A percentile compares a stretch with the other conserved stretches of the same genome.
These are phyloP conservation scores for Emericellopsis cladophorae DNA, from an alignment of 2,329 filamentous ascomycete species.

Conservation along the genomic window DNA sequence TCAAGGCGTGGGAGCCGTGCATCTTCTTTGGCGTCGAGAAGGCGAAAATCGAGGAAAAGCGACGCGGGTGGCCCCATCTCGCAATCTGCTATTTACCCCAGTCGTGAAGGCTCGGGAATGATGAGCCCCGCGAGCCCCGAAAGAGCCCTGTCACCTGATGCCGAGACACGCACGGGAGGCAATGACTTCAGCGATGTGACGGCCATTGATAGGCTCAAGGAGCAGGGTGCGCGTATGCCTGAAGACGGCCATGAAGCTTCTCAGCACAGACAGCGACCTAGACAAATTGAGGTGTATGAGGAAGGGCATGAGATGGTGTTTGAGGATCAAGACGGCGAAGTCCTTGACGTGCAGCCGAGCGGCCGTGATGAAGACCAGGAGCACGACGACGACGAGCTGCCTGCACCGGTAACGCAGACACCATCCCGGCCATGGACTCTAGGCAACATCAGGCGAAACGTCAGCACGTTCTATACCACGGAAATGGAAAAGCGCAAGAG, in stretches of 20 bases:
- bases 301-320: slow-evolving; percentile 71
- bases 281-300: slow-evolving; percentile 56
- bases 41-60: slow-evolving; percentile 54
- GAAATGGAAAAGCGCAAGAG: slow-evolving; percentile 50
- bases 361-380: slow-evolving; percentile 2
- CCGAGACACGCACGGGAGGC: not conserved
- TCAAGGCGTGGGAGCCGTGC: slow-evolving; percentile 42
- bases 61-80: slow-evolving; percentile 81
- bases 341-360: slow-evolving; percentile 48
- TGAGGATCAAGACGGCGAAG: slow-evolving; percentile 80
- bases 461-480: slow-evolving; percentile 42
- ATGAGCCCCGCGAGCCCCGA: not conserved
- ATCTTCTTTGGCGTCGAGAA: slow-evolving; percentile 46
- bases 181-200: not conserved
- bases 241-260: not conserved
- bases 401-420: slow-evolving; percentile 6
- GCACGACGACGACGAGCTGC: slow-evolving; percentile 6
- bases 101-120: slow-evolving; percentile 19
- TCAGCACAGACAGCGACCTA: slow-evolving; percentile 8
- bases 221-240: slow-evolving; percentile 2
- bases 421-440: slow-evolving; percentile 17
- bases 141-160: not conserved
- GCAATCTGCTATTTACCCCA: slow-evolving; percentile 78
- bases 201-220: slow-evolving; percentile 16
- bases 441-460: slow-evolving; percentile 31